phyloP scores from a whole-genome alignment of 2,329 filamentous ascomycete genomes.

The Fusarium metavorans region DNA sequence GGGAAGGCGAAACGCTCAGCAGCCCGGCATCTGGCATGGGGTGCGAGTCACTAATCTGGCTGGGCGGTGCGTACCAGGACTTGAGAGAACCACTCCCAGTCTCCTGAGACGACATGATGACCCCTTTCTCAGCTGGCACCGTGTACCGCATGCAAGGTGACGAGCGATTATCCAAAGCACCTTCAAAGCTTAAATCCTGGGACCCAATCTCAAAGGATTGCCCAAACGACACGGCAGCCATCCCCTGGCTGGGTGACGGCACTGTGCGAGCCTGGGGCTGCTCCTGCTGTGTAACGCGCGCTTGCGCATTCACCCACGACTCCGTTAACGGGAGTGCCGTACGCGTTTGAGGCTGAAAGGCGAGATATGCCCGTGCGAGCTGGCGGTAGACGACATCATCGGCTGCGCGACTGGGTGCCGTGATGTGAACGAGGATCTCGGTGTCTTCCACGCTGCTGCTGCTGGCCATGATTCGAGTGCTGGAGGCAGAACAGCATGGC shows the following conservation, averaged over 20 bases:
- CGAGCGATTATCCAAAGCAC: constrained; percentile 58
- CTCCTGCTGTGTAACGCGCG: background rate
- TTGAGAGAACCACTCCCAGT: constrained; percentile 38
- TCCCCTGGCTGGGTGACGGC: constrained; percentile 22
- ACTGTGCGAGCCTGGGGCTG: background rate
- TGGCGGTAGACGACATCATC: constrained; percentile 64
- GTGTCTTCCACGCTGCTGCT: constrained; percentile 48
- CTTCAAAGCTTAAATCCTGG: constrained; percentile 58
- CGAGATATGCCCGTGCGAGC: constrained; percentile 64
- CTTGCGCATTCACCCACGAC: constrained; percentile 3
- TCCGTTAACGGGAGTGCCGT: constrained; percentile 18
- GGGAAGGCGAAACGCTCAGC: constrained; percentile 58
- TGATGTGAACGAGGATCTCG: constrained; percentile 68
- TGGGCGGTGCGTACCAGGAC: constrained; percentile 60
- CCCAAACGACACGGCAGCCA: constrained; percentile 25
- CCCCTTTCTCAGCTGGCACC: background rate
- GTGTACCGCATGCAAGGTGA: constrained; percentile 45
- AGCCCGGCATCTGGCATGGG: constrained; percentile 50
- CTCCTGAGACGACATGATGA: constrained; percentile 17
- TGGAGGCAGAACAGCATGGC: constrained; percentile 40
- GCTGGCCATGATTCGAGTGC: constrained; percentile 41
- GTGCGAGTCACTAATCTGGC: constrained; percentile 68
- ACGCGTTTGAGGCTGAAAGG: constrained; percentile 54
- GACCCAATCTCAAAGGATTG: constrained; percentile 48
- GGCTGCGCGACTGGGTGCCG: constrained; percentile 60